Evolutionary conservation across 192 early-diverging fungal species (phyloP).

Genomic region (Coemansia sp.): DNA sequence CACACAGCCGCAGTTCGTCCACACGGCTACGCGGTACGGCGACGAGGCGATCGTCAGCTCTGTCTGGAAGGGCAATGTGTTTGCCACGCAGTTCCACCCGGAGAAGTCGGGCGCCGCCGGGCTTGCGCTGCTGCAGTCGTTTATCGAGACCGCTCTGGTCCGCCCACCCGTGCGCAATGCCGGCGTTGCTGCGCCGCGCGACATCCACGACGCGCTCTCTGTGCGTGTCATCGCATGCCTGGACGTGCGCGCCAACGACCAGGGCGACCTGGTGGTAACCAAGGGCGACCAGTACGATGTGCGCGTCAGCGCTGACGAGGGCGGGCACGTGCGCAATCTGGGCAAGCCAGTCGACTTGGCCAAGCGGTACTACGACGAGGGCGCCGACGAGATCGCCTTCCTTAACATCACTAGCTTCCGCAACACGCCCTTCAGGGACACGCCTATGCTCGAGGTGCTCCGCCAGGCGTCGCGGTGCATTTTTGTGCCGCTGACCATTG

Average conservation of each 20-base stretch:
- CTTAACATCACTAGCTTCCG: constrained; percentile 99
- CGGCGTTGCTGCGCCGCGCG: not conserved
- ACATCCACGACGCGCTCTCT: constrained; percentile 65
- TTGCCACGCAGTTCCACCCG: constrained; percentile 99
- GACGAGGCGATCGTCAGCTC: constrained; percentile 84
- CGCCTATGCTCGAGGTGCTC: constrained; percentile 96
- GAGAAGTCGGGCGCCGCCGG: constrained; percentile 96
- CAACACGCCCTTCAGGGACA: constrained; percentile 84
- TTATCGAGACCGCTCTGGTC: constrained; percentile 64
- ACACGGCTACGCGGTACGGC: constrained; percentile 86
- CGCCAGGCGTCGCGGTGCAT: constrained; percentile 82
- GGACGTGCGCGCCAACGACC: constrained; percentile 96
- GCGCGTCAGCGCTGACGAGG: constrained; percentile 63
- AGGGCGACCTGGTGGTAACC: constrained; percentile 97
- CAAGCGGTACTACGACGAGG: constrained; percentile 87
- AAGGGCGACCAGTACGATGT: constrained; percentile 99
- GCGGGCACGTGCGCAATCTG: constrained; percentile 85
- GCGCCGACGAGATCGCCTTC: constrained; percentile 98
- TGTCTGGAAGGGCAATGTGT: constrained; percentile 82
- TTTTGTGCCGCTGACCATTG: constrained; percentile 99
- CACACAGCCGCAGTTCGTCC: constrained; percentile 68
- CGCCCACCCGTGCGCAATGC: not conserved
- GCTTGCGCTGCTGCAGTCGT: constrained; percentile 76
- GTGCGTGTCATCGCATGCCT: constrained; percentile 96
- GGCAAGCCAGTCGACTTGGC: constrained; percentile 98